Evolutionary conservation across 2,329 filamentous ascomycete genomes (phyloP).

Genomic region (Ilyonectria destructans): DNA sequence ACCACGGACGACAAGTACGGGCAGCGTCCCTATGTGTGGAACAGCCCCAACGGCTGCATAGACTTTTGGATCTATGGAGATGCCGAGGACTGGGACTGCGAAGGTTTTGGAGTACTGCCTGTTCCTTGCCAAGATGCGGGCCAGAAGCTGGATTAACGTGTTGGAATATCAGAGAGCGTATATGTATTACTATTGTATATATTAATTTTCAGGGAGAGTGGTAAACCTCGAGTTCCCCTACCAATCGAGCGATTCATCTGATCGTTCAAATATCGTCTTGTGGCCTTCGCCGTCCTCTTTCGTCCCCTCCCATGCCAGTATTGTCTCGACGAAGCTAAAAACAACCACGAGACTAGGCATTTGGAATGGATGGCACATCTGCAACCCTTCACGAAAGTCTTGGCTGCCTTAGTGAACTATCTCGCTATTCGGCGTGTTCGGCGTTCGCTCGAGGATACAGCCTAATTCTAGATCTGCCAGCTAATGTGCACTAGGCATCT

Average conservation of each 20-base stretch:
- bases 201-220: not conserved
- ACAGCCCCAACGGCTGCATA: conserved; percentile 24
- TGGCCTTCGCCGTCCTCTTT: too few species aligned
- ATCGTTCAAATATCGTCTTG: too few species aligned
- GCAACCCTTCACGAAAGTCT: not conserved
- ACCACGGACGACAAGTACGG: conserved; percentile 17
- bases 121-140: conserved; percentile 15
- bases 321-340: not conserved
- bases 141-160: not conserved
- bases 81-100: conserved; percentile 16
- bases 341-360: not conserved
- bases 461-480: not conserved
- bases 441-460: not conserved
- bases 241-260: too few species aligned
- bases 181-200: not conserved
- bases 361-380: not conserved
- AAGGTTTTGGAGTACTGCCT: conserved; percentile 13
- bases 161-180: not conserved
- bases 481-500: not conserved
- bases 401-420: not conserved
- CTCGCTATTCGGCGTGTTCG: not conserved
- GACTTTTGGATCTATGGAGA: conserved; percentile 23
- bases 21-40: conserved; percentile 19
- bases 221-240: too few species aligned
- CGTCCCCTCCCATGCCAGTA: not conserved